Evolutionary conservation across 2,329 filamentous ascomycete species (phyloP), one percentile per base, ranked within the genome.

Genomic region (Aspergillus persii): DNA sequence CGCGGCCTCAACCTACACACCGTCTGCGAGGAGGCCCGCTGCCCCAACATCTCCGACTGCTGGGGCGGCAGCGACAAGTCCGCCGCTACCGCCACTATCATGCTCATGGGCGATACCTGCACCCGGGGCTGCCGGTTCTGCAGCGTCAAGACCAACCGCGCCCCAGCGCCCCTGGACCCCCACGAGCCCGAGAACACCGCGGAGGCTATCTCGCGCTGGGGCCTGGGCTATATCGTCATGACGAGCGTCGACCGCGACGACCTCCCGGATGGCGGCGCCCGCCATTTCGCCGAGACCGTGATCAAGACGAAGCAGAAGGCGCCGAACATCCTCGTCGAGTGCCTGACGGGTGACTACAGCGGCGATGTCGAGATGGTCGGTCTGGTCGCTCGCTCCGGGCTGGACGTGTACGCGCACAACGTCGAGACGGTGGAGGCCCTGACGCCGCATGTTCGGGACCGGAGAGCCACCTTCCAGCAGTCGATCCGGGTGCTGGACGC

Each of bases 41-140:
- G 95, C 77, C 95, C 95, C 61, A 99, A 99, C 77, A 96, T 99
- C 61, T 92, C 90, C 63, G 94, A 98, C 75, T 99, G 95, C 81
- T 99, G 95, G 95, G 95, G 95, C 62, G 95, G 95, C 36, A 87
- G 83, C 72, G 86, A 89, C 75, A 96, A 96, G 80, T 89, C 87
- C 65, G 89, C 92, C 29, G 95, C 95, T 4, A 99, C 95, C 33
- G 95, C 95, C 2, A 99, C 95, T 9, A 98, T 99, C 77, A 99
- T 99, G 95, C 81, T 99, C 51, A 98, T 98, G 93, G 95, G 95
- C 64, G 95, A 99, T 76, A 98, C 94, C 8, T 99, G 95, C 78
- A 99, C 95, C 18, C 86, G 95, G 61, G 95, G 94, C 18, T 99
- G 95, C 78, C 87, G 95, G 55, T 99, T 99, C 82, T 99, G 95